phyloP scores from a whole-genome alignment of 148 eudicot genomes.

The Cornus kousa region DNA sequence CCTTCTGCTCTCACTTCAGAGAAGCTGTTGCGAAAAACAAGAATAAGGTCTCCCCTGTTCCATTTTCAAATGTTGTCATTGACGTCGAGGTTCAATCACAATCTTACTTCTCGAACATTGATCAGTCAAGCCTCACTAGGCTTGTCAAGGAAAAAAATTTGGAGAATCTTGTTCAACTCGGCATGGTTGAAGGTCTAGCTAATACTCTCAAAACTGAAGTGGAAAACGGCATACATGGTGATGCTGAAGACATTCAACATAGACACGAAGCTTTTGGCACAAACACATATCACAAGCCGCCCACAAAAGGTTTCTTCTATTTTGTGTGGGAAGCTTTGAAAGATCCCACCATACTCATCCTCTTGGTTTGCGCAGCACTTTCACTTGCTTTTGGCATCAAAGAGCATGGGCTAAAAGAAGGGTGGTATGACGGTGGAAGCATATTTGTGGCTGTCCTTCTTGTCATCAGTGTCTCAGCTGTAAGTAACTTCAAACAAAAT shows the following conservation, averaged over 20 bases:
- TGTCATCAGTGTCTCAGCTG: slow-evolving; percentile 10
- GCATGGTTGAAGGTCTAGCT: slow-evolving; percentile 4
- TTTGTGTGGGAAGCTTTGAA: slow-evolving; percentile 22
- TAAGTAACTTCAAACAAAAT: slow-evolving; percentile 12
- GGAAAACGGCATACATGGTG: slow-evolving; percentile 4
- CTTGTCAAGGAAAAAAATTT: slow-evolving; percentile 8
- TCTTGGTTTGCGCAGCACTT: slow-evolving; percentile 1
- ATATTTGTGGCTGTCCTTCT: slow-evolving; percentile 11
- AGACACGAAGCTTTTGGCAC: slow-evolving; percentile 8
- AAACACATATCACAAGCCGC: slow-evolving; percentile 8
- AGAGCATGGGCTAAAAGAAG: neutral
- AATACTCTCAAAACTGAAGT: slow-evolving; percentile 13
- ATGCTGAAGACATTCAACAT: neutral
- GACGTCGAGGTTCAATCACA: neutral
- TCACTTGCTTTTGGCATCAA: slow-evolving; percentile 10
- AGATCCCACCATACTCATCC: slow-evolving; percentile 3
- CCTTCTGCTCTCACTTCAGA: too few species aligned
- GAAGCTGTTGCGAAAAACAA: neutral
- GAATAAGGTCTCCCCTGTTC: neutral
- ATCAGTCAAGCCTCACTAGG: slow-evolving; percentile 4
- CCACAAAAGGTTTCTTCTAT: slow-evolving; percentile 1
- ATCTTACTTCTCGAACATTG: slow-evolving; percentile 3
- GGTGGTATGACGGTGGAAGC: slow-evolving; percentile 25
- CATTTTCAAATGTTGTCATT: neutral
- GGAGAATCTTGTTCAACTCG: neutral